Base-by-base conservation (phyloP, 2,329 filamentous ascomycete genomes). In the Scedosporium aurantiacum region DNA sequence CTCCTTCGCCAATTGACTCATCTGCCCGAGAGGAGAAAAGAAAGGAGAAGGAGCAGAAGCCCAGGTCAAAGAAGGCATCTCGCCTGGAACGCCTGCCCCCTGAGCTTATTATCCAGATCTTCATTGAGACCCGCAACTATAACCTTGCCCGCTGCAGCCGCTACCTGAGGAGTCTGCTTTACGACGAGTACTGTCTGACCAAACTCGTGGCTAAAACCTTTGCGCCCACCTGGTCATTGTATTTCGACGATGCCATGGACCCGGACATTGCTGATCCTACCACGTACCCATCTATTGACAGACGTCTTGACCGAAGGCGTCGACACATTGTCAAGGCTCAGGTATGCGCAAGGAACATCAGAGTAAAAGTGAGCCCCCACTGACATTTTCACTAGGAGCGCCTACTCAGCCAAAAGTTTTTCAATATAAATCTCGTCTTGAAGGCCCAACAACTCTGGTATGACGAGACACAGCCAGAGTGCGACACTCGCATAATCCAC, bases 51-150 rank as follows among this genome's bases (percentile, higher is more conserved):
- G 69, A 69, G 0, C 50, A 61, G 10, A 14, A 54, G 12, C 5
- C 47, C 3, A 16, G 16, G n/a, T 28, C 61, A 27, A 56, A 47
- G 45, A 56, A 59, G 50, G 2, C 45, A n/a, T 43, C 57, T 60
- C 28, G 56, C n/a, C 59, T 75, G 23, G 69, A 74, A 58, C 66
- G 66, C 32, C 70, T 84, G 7, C 82, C 82, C 0, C 67, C 76
- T 5, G 82, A 84, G 67, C 71, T 84, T 25, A 73, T 84, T 12
- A 79, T 83, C 66, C 72, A 64, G 37, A 82, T 85, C 57, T 77
- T 83, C 61, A 69, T 80, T 64, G 69, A 78, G 60, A 82, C 80
- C 57, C 67, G 70, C 63, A 83, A 81, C 64, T 63, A 79, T 56
- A 73, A 76, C 58, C 71, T 85, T 0, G 74, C 80, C 0, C 73